Evolutionary conservation across 208 protist genomes (phyloP).

Genomic region (Crithidia brevicula): DNA sequence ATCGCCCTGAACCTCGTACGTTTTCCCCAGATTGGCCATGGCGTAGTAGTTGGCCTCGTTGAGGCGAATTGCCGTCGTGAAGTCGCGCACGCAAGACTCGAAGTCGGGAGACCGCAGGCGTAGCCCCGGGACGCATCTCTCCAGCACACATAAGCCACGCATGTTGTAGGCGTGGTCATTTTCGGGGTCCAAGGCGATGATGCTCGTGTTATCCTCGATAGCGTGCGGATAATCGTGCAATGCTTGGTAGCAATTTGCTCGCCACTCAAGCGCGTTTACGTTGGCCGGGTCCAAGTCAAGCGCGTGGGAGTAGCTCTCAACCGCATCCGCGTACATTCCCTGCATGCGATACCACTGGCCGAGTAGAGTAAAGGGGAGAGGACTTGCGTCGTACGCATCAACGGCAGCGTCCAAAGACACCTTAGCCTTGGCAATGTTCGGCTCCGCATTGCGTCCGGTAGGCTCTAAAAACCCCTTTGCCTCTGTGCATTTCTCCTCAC

Average conservation of each 20-base stretch:
- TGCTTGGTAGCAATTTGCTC: conserved; percentile 72
- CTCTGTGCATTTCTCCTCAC: conserved; percentile 77
- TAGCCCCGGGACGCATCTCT: conserved; percentile 78
- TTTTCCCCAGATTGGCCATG: conserved; percentile 86
- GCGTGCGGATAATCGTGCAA: conserved; percentile 65
- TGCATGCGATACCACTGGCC: conserved; percentile 71
- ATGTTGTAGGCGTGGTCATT: conserved; percentile 95
- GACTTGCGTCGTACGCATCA: conserved; percentile 72
- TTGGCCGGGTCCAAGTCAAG: conserved; percentile 72
- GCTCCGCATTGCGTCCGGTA: conserved; percentile 49
- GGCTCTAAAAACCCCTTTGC: conserved; percentile 74
- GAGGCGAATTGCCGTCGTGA: conserved; percentile 79
- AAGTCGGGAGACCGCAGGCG: conserved; percentile 72
- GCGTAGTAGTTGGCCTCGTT: conserved; percentile 95
- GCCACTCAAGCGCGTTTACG: conserved; percentile 68
- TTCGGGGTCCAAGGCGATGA: conserved; percentile 83
- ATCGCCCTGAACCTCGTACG: conserved; percentile 85
- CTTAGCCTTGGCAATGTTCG: conserved; percentile 85
- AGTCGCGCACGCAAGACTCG: conserved; percentile 79
- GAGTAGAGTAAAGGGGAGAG: conserved; percentile 65
- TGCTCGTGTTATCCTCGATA: conserved; percentile 89
- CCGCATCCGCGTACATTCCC: conserved; percentile 66
- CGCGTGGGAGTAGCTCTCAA: conserved; percentile 79
- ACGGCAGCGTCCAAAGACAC: conserved; percentile 70
- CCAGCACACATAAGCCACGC: conserved; percentile 81